Percentiles rank a stretch among this genome's conserved stretches.
phyloP scores from a whole-genome alignment of 441 rosid species.

The Mallotus japonicus region DNA sequence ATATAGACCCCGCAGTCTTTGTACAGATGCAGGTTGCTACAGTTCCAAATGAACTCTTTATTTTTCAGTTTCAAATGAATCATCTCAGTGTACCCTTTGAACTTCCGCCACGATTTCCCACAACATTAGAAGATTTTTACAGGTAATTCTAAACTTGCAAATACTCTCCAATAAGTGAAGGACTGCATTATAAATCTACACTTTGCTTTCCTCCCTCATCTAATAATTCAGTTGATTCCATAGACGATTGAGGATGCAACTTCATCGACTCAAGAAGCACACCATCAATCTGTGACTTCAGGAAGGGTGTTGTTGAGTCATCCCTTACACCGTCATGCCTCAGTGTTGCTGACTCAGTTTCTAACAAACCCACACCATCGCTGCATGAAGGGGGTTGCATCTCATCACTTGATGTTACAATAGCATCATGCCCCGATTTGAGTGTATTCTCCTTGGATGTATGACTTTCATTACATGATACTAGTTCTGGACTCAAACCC shows the following conservation, averaged over 20 bases:
- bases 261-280: conserved; percentile 14
- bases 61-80: conserved; percentile 37
- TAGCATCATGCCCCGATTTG: conserved; percentile 24
- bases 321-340: conserved; percentile 13
- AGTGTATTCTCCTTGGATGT: conserved; percentile 24
- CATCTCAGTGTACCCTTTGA: conserved; percentile 23
- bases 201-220: conserved; percentile 24
- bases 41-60: conserved; percentile 24
- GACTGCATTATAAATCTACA: conserved; percentile 30
- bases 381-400: conserved; percentile 21
- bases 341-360: background rate
- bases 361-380: conserved; percentile 21
- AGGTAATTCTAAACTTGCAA: conserved; percentile 25
- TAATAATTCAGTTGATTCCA: conserved; percentile 29
- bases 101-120: conserved; percentile 30
- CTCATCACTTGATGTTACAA: conserved; percentile 30
- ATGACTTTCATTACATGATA: conserved; percentile 23
- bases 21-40: background rate
- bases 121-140: conserved; percentile 35
- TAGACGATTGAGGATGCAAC: conserved; percentile 26
- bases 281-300: conserved; percentile 18
- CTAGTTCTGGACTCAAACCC: conserved; percentile 27
- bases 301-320: conserved; percentile 17
- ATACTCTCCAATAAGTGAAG: conserved; percentile 29
- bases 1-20: too few species aligned